These are phyloP conservation scores for Cryptosporidium parvum DNA, from an alignment of 169 alveolate genomes.

Conservation along the genomic window DNA sequence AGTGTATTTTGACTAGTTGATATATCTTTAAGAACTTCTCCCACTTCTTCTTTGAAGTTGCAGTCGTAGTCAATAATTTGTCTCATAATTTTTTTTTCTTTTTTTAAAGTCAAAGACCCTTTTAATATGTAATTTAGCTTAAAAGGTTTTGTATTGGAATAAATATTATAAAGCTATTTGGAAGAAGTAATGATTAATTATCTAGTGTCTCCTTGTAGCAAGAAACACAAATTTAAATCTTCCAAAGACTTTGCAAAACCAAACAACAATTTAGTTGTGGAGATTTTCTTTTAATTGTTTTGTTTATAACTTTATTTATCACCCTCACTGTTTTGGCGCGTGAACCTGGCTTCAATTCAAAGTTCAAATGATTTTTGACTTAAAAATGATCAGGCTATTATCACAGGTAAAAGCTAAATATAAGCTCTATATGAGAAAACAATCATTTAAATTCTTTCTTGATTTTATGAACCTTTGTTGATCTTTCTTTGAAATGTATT, in stretches of 20 bases:
- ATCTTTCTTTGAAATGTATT: background rate
- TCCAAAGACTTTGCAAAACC: slow-evolving; percentile 2
- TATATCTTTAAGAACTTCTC: slow-evolving; percentile 62
- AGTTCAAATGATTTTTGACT: background rate
- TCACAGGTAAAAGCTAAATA: background rate
- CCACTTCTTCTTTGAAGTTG: slow-evolving; percentile 52
- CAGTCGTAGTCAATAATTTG: slow-evolving; percentile 75
- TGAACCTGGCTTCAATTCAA: background rate
- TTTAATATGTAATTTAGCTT: background rate
- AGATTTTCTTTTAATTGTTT: background rate
- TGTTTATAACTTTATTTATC: background rate
- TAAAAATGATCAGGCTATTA: too few relatives aligned
- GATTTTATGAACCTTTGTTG: background rate
- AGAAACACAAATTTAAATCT: background rate
- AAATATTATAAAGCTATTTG: background rate
- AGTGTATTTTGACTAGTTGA: slow-evolving; percentile 68
- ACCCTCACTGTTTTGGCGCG: slow-evolving; percentile 10
- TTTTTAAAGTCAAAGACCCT: background rate
- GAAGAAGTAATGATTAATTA: background rate
- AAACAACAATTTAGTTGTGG: background rate
- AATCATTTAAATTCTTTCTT: background rate
- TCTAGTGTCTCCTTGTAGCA: background rate
- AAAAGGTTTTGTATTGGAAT: background rate
- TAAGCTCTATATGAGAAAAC: too few relatives aligned
- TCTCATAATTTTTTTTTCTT: slow-evolving; percentile 13